Conservation (phyloP, 306 rosid genomes). For the Ceratonia siliqua region DNA sequence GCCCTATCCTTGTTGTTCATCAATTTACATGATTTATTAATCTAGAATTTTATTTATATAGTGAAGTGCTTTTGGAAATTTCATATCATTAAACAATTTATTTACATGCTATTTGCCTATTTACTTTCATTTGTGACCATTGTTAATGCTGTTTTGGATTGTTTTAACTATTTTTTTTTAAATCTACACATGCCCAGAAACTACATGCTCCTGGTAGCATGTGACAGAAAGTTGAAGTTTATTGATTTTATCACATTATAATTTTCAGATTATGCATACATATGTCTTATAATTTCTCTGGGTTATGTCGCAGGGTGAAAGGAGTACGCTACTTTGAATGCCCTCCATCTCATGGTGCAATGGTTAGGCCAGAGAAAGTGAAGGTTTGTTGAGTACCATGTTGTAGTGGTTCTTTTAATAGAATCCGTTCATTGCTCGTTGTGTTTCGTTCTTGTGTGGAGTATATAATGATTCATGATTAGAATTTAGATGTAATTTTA, state of each 20-base stretch:
- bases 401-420: background rate
- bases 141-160: background rate
- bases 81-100: background rate
- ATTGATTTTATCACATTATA: background rate
- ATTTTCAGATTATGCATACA: background rate
- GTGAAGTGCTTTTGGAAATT: background rate
- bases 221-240: background rate
- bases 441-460: background rate
- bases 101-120: no score
- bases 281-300: conserved; percentile 18
- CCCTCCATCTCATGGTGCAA: conserved; percentile 79
- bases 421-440: background rate
- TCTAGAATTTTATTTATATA: no score
- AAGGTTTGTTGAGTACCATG: conserved; percentile 54
- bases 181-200: background rate
- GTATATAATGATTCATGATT: background rate
- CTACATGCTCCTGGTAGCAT: background rate
- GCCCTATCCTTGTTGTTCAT: no score
- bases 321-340: conserved; percentile 79
- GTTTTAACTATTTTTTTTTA: background rate
- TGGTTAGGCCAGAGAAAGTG: conserved; percentile 91
- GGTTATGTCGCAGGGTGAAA: conserved; percentile 63
- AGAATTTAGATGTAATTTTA: background rate
- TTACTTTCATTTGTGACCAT: background rate
- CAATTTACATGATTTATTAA: no score